Base-by-base conservation (phyloP, 2,329 filamentous ascomycete species). In the Microsporum audouinii region DNA sequence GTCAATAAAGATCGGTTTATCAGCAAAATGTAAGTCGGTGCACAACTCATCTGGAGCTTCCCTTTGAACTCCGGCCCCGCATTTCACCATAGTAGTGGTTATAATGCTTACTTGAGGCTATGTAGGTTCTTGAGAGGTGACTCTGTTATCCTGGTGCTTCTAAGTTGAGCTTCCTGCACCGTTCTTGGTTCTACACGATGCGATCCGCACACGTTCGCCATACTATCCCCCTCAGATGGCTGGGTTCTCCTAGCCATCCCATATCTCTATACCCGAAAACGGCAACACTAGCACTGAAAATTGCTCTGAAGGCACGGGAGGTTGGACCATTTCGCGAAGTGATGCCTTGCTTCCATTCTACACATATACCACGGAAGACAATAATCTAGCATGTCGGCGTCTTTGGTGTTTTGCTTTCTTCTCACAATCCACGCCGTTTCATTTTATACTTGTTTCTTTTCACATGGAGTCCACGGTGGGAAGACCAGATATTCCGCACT, bases 1-100 rank as follows among this genome's bases (percentile, higher is more conserved):
- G 89, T 97, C 65, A 99, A 99, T 80, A 96, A 97, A 84, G 94
- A 99, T 76, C 82, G 94, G 47, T 96, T 96, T 76, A 94, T 97
- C 71, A 95, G 89, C 82, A 96, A 96, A 80, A 92, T 96, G 91
- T 91, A 74, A 67, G 85, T 82, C 31, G 49, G 51, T 43, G 2
- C 23, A 53, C 23, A 5, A 5, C 8, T 14, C 27, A 12, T 4
- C 43, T 3, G 45, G 45, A 33, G 23, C 27, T 51, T 51, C 45
- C 27, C 27, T 57, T 36, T 57, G 41, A 17, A 41, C 33, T 39
- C 10, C 27, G 41, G 10, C 27, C 12, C 7, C 8, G 38, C 31
- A 61, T 45, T 33, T 34, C 29, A 34, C 14, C 8, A 6, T 27
- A 49, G 31, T 34, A n/a, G 14, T 29, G 45, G 8, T 3, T 5